phyloP scores from a whole-genome alignment of 176 grass and related monocot species.

The Oryza glumipatula region DNA sequence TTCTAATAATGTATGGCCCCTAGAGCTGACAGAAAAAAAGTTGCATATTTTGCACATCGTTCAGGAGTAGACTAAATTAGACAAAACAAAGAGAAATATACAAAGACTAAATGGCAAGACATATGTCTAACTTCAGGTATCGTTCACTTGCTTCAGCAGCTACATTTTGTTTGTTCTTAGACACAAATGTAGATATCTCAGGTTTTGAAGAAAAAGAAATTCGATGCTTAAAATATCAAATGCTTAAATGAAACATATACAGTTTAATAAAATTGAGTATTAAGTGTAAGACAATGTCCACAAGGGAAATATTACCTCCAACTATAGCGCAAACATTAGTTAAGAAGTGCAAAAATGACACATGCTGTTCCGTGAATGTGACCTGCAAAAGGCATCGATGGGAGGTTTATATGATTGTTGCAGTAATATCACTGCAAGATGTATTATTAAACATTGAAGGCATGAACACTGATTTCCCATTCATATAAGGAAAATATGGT shows the following conservation, averaged over 20 bases:
- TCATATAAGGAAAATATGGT: slow-evolving; percentile 7
- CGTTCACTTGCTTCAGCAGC: slow-evolving; percentile 10
- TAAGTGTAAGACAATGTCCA: slow-evolving; percentile 27
- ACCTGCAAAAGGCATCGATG: slow-evolving; percentile 62
- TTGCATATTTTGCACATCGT: background rate
- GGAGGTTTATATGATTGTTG: slow-evolving; percentile 17
- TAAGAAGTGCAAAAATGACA: slow-evolving; percentile 90
- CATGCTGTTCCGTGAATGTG: slow-evolving; percentile 74
- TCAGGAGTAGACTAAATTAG: slow-evolving; percentile 20
- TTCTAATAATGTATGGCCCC: background rate
- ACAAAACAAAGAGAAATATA: background rate
- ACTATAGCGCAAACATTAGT: slow-evolving; percentile 99
- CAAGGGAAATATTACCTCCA: slow-evolving; percentile 74
- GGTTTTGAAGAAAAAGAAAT: background rate
- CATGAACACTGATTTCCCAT: slow-evolving; percentile 4
- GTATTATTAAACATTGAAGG: slow-evolving; percentile 8
- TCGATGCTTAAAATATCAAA: slow-evolving; percentile 18
- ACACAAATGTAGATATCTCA: slow-evolving; percentile 7
- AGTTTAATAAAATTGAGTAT: background rate
- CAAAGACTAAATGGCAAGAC: background rate
- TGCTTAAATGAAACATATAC: slow-evolving; percentile 21
- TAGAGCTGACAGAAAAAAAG: background rate
- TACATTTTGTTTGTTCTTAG: slow-evolving; percentile 4
- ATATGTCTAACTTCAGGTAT: background rate
- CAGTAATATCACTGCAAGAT: slow-evolving; percentile 14